Base-by-base conservation (phyloP, 768 basidiomycete species). In the Hypholoma fasciculare region DNA sequence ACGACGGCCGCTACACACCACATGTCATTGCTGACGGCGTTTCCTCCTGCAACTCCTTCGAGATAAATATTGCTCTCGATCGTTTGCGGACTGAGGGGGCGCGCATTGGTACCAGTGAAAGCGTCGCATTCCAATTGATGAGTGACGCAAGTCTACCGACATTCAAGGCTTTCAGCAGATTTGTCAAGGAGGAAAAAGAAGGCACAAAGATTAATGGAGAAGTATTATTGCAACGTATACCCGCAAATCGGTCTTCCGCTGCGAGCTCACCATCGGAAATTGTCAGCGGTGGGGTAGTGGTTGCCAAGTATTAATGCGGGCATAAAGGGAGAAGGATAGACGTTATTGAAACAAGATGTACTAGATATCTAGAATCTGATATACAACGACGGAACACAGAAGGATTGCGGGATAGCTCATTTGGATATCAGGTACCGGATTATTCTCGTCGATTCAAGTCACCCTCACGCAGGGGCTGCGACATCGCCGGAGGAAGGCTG, bases 11-110 rank as follows among this genome's bases (percentile, higher is more conserved):
- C 56, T 72, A 74, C 57, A 66, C 66, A 8, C 85, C 90, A 6
- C 84, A 90, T 69, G 79, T 95, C 39, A 74, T 94, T 20, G 92
- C 90, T 1, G 94, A 97, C 66, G 93, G 87, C 14, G 87, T 96
- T 14, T 93, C 91, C 2, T 90, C 88, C 30, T 87, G 83, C 63
- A 92, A 94, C 72, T 78, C 79, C 48, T 88, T 88, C 60, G 95
- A 97, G 69, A 79, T 94, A 0, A 85, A 88, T 13, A 75, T 88
- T 62, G 92, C 94, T 0, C 74, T 94, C 38, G 85, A 80, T 7
- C 77, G 82, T 51, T 81, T 91, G 75, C 84, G 86, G 52, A 80
- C 82, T 55, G 83, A 81, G n/a, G 95, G 95, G 0, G 93, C 86
- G 1, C 74, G 83, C 42, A 78, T 96, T 52, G 85, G 86, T 3